phyloP scores from a whole-genome alignment of 2,329 filamentous ascomycete species.

The Endoconidiophora polonica region DNA sequence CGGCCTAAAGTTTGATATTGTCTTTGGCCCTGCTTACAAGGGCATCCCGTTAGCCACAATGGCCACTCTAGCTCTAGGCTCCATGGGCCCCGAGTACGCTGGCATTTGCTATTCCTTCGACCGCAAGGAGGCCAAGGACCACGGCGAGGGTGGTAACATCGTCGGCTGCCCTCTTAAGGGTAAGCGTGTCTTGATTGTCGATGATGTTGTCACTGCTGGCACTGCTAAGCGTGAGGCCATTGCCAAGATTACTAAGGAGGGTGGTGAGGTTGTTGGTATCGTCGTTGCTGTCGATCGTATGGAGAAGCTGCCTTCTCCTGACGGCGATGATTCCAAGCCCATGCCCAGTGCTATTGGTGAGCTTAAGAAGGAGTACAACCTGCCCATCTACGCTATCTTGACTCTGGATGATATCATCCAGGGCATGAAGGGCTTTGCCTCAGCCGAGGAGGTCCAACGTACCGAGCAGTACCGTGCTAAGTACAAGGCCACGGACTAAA shows the following conservation, averaged over 20 bases:
- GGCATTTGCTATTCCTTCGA: conserved; percentile 76
- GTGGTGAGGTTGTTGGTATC: conserved; percentile 71
- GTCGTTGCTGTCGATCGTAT: conserved; percentile 76
- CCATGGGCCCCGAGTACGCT: conserved; percentile 50
- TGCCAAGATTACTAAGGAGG: conserved; percentile 70
- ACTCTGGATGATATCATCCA: conserved; percentile 71
- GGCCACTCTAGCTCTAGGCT: conserved; percentile 57
- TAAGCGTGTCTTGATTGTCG: conserved; percentile 75
- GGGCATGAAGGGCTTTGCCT: conserved; percentile 45
- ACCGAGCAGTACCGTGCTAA: conserved; percentile 58
- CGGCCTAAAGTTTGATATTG: conserved; percentile 53
- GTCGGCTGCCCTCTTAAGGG: conserved; percentile 75
- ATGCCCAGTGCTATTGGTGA: conserved; percentile 72
- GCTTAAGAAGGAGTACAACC: conserved; percentile 64
- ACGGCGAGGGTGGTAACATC: conserved; percentile 87
- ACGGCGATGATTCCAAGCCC: conserved; percentile 49
- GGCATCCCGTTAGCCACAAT: conserved; percentile 80
- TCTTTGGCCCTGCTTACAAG: conserved; percentile 94
- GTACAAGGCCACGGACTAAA: conserved; percentile 40
- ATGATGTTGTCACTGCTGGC: conserved; percentile 92
- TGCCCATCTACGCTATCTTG: conserved; percentile 71
- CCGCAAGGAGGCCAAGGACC: conserved; percentile 89
- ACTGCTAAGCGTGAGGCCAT: conserved; percentile 90
- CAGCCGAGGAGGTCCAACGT: conserved; percentile 43
- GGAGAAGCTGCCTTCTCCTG: conserved; percentile 57